Conservation (phyloP, 164 flowering plant species). For the Malania oleifera region DNA sequence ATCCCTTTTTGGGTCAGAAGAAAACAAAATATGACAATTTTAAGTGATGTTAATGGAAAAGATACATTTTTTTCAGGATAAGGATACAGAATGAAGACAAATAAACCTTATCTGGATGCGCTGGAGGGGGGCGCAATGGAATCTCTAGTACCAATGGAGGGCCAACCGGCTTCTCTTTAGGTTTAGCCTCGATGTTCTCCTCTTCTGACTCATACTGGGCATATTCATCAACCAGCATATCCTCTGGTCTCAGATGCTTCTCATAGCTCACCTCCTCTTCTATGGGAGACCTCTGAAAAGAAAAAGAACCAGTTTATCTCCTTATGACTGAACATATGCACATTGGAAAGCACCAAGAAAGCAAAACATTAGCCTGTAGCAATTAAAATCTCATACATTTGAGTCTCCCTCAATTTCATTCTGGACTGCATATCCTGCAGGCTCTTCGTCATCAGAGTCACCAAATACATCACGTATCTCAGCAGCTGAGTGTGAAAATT, state of each 20-base stretch:
- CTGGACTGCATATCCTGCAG: constrained; percentile 52
- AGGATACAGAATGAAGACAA: constrained; percentile 5
- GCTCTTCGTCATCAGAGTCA: constrained; percentile 93
- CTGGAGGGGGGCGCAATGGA: constrained; percentile 83
- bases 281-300: constrained; percentile 54
- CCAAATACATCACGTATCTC: constrained; percentile 97
- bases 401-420: constrained; percentile 57
- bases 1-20: too few species aligned
- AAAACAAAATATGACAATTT: neutral
- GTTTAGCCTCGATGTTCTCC: constrained; percentile 58
- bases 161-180: constrained; percentile 85
- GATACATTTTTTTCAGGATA: too few species aligned
- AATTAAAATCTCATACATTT: constrained; percentile 22
- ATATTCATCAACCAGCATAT: constrained; percentile 84
- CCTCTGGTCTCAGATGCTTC: constrained; percentile 70
- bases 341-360: neutral
- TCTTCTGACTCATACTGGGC: constrained; percentile 81
- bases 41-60: neutral
- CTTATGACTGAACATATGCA: neutral
- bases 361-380: neutral
- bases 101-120: constrained; percentile 68
- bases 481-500: constrained; percentile 52
- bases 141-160: constrained; percentile 88
- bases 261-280: constrained; percentile 84
- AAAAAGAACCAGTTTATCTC: neutral